These are phyloP conservation scores for Solanum ossicruentum DNA, from an alignment of 257 asterid genomes.

Conservation along the genomic window DNA sequence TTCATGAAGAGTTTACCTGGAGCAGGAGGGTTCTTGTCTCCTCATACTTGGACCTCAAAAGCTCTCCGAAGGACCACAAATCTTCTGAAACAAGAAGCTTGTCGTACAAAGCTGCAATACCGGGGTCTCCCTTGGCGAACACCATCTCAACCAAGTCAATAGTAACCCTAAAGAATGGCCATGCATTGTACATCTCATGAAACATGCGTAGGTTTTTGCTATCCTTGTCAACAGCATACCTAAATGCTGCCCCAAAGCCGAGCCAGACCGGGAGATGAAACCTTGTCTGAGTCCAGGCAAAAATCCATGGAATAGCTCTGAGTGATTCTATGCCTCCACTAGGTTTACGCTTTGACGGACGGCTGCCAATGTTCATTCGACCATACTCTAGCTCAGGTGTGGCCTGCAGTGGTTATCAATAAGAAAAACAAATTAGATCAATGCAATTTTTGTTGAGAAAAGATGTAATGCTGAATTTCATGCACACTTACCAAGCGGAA, in stretches of 20 bases:
- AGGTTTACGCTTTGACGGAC: constrained; percentile 45
- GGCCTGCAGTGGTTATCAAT: constrained; percentile 14
- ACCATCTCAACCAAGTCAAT: constrained; percentile 47
- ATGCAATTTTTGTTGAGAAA: neutral
- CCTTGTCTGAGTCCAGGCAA: constrained; percentile 53
- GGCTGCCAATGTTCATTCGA: constrained; percentile 47
- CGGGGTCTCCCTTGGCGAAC: constrained; percentile 47
- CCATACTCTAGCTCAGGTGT: constrained; percentile 50
- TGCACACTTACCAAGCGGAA: constrained; percentile 32
- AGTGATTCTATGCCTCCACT: constrained; percentile 51
- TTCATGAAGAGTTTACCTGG: constrained; percentile 13
- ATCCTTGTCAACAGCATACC: constrained; percentile 29
- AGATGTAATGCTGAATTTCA: neutral
- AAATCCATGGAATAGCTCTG: constrained; percentile 53
- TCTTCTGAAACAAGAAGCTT: constrained; percentile 42
- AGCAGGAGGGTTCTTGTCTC: constrained; percentile 31
- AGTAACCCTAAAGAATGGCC: constrained; percentile 52
- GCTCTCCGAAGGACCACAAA: constrained; percentile 27
- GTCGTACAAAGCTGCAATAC: constrained; percentile 34
- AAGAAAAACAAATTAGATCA: neutral
- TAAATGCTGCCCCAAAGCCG: constrained; percentile 45
- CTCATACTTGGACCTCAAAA: constrained; percentile 26
- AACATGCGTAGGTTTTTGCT: constrained; percentile 27
- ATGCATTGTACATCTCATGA: constrained; percentile 35
- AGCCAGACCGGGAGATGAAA: constrained; percentile 59